A percentile compares a stretch with the other conserved stretches of the same genome.
phyloP scores from a whole-genome alignment of 257 asterid species.

The Leptodermis oblonga region DNA sequence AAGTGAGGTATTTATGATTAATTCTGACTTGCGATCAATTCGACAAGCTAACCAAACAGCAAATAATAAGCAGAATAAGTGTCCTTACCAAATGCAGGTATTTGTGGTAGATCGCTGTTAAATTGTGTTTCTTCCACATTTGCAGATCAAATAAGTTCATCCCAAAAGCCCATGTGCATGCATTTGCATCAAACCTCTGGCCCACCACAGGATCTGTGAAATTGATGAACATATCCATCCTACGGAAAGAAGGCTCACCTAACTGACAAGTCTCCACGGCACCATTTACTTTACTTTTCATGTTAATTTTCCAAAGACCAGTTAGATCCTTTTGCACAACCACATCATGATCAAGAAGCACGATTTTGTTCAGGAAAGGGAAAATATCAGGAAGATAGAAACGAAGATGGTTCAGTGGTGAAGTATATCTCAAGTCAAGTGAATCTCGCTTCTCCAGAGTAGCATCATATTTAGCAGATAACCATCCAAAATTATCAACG shows the following conservation, averaged over 20 bases:
- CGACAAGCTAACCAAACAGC: slow-evolving; percentile 13
- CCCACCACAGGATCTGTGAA: slow-evolving; percentile 66
- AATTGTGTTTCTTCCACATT: slow-evolving; percentile 62
- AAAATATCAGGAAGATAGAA: slow-evolving; percentile 89
- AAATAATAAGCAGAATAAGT: not conserved
- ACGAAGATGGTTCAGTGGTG: slow-evolving; percentile 79
- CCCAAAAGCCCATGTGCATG: slow-evolving; percentile 98
- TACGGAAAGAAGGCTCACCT: slow-evolving; percentile 64
- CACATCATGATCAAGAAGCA: slow-evolving; percentile 94
- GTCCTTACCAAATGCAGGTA: slow-evolving; percentile 63
- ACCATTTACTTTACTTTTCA: slow-evolving; percentile 80
- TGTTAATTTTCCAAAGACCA: slow-evolving; percentile 63
- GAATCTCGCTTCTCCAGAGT: slow-evolving; percentile 52
- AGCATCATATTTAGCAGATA: slow-evolving; percentile 44
- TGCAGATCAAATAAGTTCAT: slow-evolving; percentile 83
- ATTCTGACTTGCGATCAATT: not conserved
- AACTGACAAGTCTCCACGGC: slow-evolving; percentile 78
- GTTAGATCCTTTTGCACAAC: slow-evolving; percentile 80
- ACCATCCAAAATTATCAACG: slow-evolving; percentile 54
- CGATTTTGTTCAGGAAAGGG: slow-evolving; percentile 62
- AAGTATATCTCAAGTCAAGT: slow-evolving; percentile 62
- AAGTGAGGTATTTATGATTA: not conserved
- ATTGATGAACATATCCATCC: slow-evolving; percentile 70
- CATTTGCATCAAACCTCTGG: slow-evolving; percentile 39
- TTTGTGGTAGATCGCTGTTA: slow-evolving; percentile 60